These are phyloP conservation scores for Plasmodium gonderi DNA, from an alignment of 169 alveolate species.

Conservation along the genomic window DNA sequence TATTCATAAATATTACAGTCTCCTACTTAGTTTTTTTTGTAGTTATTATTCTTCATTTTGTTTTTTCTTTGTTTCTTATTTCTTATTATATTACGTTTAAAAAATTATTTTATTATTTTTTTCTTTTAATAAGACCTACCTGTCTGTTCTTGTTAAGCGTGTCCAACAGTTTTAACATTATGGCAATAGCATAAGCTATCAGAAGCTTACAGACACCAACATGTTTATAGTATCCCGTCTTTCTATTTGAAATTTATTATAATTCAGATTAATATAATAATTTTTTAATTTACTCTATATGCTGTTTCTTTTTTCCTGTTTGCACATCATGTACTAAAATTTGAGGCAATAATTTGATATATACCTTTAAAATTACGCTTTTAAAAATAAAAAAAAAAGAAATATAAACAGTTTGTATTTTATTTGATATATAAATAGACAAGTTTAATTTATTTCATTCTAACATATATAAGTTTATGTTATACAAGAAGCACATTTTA, in stretches of 20 bases:
- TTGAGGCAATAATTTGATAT: not conserved
- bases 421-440: not conserved
- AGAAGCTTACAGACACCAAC: not conserved
- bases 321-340: not conserved
- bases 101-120: not conserved
- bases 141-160: not conserved
- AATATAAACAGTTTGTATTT: not conserved
- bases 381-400: not conserved
- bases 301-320: not conserved
- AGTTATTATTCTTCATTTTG: not conserved
- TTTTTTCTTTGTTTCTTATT: not conserved
- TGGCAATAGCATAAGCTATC: not conserved
- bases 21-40: not conserved
- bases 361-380: not conserved
- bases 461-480: not conserved
- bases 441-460: not conserved
- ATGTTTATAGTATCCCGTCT: not conserved
- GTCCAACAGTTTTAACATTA: not conserved
- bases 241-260: not conserved
- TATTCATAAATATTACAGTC: too few relatives aligned
- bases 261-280: not conserved
- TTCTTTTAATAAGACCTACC: not conserved
- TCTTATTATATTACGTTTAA: not conserved
- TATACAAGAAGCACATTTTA: not conserved
- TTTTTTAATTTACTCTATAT: not conserved